A percentile compares a stretch with the other conserved stretches of the same genome.
Conservation (phyloP, 2,329 filamentous ascomycete genomes). For the Stachybotrys chartarum region DNA sequence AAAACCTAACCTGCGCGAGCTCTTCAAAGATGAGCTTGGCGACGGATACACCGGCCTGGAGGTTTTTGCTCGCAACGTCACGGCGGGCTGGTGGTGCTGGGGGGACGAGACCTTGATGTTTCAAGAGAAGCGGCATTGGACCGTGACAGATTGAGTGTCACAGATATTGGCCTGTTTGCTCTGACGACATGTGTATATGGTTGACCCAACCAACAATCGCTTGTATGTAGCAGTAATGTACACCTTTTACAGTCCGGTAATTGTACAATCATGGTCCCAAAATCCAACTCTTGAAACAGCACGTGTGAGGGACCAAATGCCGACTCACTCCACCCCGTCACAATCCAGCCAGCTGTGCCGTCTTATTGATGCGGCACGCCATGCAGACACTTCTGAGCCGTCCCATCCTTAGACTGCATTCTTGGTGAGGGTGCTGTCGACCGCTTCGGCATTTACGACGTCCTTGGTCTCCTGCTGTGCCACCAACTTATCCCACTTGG, state of each 20-base stretch:
- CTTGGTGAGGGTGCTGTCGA: neutral
- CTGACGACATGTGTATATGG: slow-evolving; percentile 8
- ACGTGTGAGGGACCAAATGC: neutral
- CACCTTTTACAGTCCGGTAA: slow-evolving; percentile 17
- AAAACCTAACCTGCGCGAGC: slow-evolving; percentile 62
- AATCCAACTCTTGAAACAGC: neutral
- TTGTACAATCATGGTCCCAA: slow-evolving; percentile 15
- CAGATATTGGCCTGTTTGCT: slow-evolving; percentile 13
- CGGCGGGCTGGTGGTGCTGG: slow-evolving; percentile 72
- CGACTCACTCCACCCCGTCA: too few species aligned
- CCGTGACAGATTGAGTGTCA: neutral
- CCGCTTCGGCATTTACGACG: neutral
- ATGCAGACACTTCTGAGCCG: too few species aligned
- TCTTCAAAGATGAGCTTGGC: slow-evolving; percentile 51
- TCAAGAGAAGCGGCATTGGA: slow-evolving; percentile 52
- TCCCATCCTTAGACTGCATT: neutral
- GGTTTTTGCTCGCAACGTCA: slow-evolving; percentile 68
- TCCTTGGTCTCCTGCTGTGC: neutral
- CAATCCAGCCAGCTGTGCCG: too few species aligned
- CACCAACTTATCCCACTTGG: slow-evolving; percentile 34
- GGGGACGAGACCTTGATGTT: slow-evolving; percentile 67
- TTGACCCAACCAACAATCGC: slow-evolving; percentile 11
- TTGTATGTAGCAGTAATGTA: slow-evolving; percentile 21
- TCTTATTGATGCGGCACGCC: too few species aligned
- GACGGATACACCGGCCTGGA: slow-evolving; percentile 55